Evolutionary conservation across 192 early-diverging fungal species (phyloP).

Genomic region (Coemansia erecta): DNA sequence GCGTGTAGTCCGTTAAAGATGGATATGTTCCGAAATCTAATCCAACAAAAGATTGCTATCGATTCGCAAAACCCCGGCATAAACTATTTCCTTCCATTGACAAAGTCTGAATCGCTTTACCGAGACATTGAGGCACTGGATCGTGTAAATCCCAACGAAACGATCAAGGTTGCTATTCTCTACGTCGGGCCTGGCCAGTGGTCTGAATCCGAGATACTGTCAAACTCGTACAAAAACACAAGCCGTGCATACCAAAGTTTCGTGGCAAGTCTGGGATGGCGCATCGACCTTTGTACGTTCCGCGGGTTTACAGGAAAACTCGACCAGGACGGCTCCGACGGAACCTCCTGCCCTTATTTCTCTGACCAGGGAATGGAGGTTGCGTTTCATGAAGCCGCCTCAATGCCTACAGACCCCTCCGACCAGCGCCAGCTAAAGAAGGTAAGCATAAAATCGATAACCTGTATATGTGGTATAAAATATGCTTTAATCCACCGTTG

Average conservation of each 20-base stretch:
- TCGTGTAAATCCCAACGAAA: conserved; percentile 60
- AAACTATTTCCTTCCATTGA: conserved; percentile 26
- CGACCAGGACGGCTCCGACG: conserved; percentile 76
- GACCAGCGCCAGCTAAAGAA: conserved; percentile 91
- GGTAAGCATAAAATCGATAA: conserved; percentile 52
- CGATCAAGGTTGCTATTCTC: conserved; percentile 84
- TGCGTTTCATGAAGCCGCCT: conserved; percentile 86
- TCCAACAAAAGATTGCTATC: conserved; percentile 24
- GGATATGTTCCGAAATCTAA: conserved; percentile 27
- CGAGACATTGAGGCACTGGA: conserved; percentile 42
- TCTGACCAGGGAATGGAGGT: conserved; percentile 82
- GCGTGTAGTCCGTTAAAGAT: conserved; percentile 28
- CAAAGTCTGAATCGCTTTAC: conserved; percentile 22
- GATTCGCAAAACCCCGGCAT: conserved; percentile 6
- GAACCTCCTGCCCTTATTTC: conserved; percentile 75
- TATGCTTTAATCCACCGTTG: neutral
- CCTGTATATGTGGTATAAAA: neutral
- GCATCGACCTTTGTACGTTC: conserved; percentile 81
- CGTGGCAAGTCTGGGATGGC: conserved; percentile 90
- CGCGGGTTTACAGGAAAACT: conserved; percentile 85
- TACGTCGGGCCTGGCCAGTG: conserved; percentile 93
- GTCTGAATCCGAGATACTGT: conserved; percentile 81
- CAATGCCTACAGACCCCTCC: conserved; percentile 77
- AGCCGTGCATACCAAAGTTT: conserved; percentile 81
- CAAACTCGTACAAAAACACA: conserved; percentile 62